These are phyloP conservation scores for Conticribra weissflogii DNA, from an alignment of 108 stramenopile species.

Conservation along the genomic window DNA sequence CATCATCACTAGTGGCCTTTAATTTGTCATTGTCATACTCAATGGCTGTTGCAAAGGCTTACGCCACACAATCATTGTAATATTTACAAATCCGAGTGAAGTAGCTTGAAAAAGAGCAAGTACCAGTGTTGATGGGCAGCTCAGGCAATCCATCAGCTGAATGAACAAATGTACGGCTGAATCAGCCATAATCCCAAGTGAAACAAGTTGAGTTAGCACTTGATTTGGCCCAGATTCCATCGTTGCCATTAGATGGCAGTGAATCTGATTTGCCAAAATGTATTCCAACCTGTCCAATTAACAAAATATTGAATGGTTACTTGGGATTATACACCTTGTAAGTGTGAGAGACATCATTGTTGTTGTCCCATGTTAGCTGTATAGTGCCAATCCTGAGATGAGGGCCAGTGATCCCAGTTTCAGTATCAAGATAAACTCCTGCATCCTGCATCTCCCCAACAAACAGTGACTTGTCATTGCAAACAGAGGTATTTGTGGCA, in stretches of 20 bases:
- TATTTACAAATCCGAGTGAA: not conserved
- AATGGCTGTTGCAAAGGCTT: not conserved
- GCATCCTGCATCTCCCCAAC: not conserved
- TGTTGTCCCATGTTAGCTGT: too few relatives aligned
- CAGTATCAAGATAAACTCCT: not conserved
- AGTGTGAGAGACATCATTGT: too few relatives aligned
- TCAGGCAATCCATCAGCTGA: not conserved
- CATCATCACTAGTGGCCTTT: not conserved
- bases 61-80: constrained; percentile 7
- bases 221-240: not conserved
- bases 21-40: constrained; percentile 9
- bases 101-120: not conserved
- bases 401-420: too few relatives aligned
- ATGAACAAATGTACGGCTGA: not conserved
- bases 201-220: not conserved
- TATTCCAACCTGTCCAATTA: not conserved
- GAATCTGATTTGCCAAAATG: constrained; percentile 1
- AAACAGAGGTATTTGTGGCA: not conserved
- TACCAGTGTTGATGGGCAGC: constrained; percentile 9
- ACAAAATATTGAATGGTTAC: not conserved
- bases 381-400: too few relatives aligned
- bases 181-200: constrained; percentile 1
- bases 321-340: constrained; percentile 3
- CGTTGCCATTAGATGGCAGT: not conserved
- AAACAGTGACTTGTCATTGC: too few relatives aligned